A percentile compares a stretch with the other conserved stretches of the same genome.
Conservation (phyloP, 2,329 filamentous ascomycete genomes). For the Spiromastix sp. region DNA sequence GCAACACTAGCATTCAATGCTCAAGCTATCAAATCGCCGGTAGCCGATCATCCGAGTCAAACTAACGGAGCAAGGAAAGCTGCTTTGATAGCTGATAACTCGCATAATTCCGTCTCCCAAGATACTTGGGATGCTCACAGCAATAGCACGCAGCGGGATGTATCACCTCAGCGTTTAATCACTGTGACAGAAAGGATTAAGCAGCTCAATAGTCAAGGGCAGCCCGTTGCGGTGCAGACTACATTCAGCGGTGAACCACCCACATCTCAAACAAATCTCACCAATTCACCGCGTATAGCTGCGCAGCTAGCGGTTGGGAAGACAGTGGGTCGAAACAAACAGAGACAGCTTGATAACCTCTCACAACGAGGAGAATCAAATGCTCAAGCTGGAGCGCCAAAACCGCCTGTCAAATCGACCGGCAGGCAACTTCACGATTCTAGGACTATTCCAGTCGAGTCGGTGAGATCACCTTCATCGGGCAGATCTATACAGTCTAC, state of each 20-base stretch:
- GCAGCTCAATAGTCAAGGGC: slow-evolving; percentile 19
- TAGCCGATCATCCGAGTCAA: slow-evolving; percentile 10
- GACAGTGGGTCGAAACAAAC: slow-evolving; percentile 11
- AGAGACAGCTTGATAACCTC: too few relatives aligned
- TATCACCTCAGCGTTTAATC: slow-evolving; percentile 19
- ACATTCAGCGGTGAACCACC: slow-evolving; percentile 10
- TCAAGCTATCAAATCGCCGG: slow-evolving; percentile 12
- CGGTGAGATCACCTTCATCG: too few relatives aligned
- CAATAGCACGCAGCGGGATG: slow-evolving; percentile 12
- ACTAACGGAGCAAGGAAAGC: slow-evolving; percentile 13
- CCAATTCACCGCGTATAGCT: slow-evolving; percentile 23
- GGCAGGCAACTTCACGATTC: too few relatives aligned
- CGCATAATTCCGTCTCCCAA: background rate
- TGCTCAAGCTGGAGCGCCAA: too few relatives aligned
- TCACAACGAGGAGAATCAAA: too few relatives aligned
- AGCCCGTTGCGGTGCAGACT: slow-evolving; percentile 8
- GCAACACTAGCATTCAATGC: slow-evolving; percentile 27
- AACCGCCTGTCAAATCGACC: too few relatives aligned
- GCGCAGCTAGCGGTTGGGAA: slow-evolving; percentile 24
- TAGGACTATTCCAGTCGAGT: too few relatives aligned
- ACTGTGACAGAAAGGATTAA: slow-evolving; percentile 31
- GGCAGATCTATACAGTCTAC: too few relatives aligned
- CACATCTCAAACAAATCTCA: slow-evolving; percentile 11
- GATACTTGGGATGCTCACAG: slow-evolving; percentile 7
- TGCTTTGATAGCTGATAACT: slow-evolving; percentile 12